Evolutionary conservation across 2,329 filamentous ascomycete genomes (phyloP).

Genomic region (Monosporascus ibericus): DNA sequence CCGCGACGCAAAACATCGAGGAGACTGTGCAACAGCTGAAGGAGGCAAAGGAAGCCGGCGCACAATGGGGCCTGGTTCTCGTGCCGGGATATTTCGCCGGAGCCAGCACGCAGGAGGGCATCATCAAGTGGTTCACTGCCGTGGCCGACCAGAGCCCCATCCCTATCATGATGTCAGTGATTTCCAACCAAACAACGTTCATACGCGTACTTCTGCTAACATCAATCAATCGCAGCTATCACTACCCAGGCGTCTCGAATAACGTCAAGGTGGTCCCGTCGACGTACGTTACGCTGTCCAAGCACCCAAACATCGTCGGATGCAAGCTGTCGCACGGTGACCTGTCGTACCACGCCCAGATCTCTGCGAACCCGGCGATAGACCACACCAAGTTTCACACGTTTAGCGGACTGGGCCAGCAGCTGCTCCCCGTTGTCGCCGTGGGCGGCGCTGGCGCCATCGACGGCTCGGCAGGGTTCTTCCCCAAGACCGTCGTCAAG

Average conservation of each 20-base stretch:
- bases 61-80: constrained; percentile 53
- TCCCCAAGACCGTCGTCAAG: constrained; percentile 54
- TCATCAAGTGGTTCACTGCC: constrained; percentile 51
- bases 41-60: constrained; percentile 50
- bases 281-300: constrained; percentile 50
- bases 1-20: constrained; percentile 54
- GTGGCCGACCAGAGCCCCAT: constrained; percentile 53
- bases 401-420: constrained; percentile 61
- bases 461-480: constrained; percentile 41
- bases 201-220: background rate
- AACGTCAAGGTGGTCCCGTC: constrained; percentile 52
- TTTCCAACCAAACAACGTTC: background rate
- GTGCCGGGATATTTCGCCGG: constrained; percentile 56
- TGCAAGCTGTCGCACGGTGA: constrained; percentile 66
- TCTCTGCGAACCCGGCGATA: constrained; percentile 53
- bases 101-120: constrained; percentile 47
- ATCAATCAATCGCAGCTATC: constrained; percentile 38
- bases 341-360: constrained; percentile 56
- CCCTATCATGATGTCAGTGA: constrained; percentile 51
- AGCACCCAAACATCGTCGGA: constrained; percentile 61
- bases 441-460: constrained; percentile 31
- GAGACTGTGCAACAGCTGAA: constrained; percentile 53
- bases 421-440: constrained; percentile 47
- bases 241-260: constrained; percentile 64
- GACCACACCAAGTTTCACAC: constrained; percentile 53